Evolutionary conservation across 306 rosid genomes (phyloP), one percentile per base, ranked within the genome.

Genomic region (Medicago lupulina): DNA sequence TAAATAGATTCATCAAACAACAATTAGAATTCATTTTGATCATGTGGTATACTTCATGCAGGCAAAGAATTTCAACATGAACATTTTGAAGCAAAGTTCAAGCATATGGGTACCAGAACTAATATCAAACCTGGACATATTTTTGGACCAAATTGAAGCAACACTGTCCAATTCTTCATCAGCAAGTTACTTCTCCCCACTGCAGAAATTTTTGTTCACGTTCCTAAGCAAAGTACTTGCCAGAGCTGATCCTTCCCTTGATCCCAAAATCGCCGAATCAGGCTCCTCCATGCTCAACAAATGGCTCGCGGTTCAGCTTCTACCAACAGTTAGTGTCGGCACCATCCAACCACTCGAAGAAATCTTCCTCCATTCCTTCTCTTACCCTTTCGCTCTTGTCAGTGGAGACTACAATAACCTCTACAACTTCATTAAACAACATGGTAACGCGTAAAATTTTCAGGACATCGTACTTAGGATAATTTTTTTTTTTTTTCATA

Each of bases 291-390:
- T 89, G 87, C 63, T 96, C 3, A 75, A 90, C 77, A 58, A 83
- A 9, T 96, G 99, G 99, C 92, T 92, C 4, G 98, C 92, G 16
- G 80, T 96, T 19, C 97, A 92, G 89, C 60, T 96, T 17, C 88
- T 88, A 16, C 97, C 99, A 69, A 92, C 91, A 0, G 55, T 88
- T 34, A 67, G 83, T 70, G 62, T 92, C 0, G 93, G 98, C 53
- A 0, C 81, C 38, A 70, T 89, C 31, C 99, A 92, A 80, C 99
- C 99, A 6, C 85, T 96, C 0, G 99, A 89, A 73, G 99, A 96
- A 83, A 86, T 92, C 43, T 82, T 96, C 71, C 86, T 96, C 31
- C 99, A 96, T 70, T 96, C 99, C 19, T 96, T 88, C 41, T 47
- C 92, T 3, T 90, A 86, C 64, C 99, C 99, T 0, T 89, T 61